These are phyloP conservation scores for Sugiyamaella mastotermitis DNA, from an alignment of 805 yeast species.

Conservation along the genomic window DNA sequence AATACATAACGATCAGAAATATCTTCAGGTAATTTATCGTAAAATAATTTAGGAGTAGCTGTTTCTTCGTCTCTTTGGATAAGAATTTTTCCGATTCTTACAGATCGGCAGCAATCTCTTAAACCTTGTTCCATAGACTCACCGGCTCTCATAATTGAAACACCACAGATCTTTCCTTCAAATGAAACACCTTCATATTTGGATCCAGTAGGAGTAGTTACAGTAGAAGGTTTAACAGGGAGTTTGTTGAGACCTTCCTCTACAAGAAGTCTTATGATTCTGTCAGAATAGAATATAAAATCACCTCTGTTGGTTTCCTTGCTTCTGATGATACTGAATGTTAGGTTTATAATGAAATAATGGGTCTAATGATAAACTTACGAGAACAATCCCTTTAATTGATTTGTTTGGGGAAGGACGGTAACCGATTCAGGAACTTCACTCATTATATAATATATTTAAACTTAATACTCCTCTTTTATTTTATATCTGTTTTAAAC, in stretches of 20 bases:
- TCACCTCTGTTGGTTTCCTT: constrained; percentile 77
- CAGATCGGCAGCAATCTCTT: constrained; percentile 95
- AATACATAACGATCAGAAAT: constrained; percentile 84
- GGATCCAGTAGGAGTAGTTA: constrained; percentile 69
- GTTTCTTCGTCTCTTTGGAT: constrained; percentile 99
- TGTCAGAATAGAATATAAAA: constrained; percentile 89
- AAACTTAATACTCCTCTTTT: too few relatives aligned
- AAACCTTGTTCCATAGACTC: constrained; percentile 99
- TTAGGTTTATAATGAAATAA: not conserved
- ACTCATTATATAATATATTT: too few relatives aligned
- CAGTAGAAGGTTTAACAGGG: constrained; percentile 68
- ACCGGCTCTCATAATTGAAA: constrained; percentile 96
- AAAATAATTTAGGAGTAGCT: constrained; percentile 83
- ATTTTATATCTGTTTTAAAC: too few relatives aligned
- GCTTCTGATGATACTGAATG: constrained; percentile 72
- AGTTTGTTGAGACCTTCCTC: constrained; percentile 93
- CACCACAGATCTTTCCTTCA: constrained; percentile 94
- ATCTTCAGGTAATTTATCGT: constrained; percentile 91
- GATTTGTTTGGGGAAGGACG: constrained; percentile 82
- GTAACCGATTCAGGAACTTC: constrained; percentile 52
- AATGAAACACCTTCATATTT: constrained; percentile 69
- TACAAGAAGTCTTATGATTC: constrained; percentile 87
- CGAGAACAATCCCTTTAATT: constrained; percentile 78
- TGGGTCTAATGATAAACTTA: constrained; percentile 20
- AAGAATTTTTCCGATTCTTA: constrained; percentile 90